Percentiles rank a stretch among this genome's conserved stretches.
Evolutionary conservation across 139 green algal species (phyloP).

Genomic region (Edaphochlamys debaryana): DNA sequence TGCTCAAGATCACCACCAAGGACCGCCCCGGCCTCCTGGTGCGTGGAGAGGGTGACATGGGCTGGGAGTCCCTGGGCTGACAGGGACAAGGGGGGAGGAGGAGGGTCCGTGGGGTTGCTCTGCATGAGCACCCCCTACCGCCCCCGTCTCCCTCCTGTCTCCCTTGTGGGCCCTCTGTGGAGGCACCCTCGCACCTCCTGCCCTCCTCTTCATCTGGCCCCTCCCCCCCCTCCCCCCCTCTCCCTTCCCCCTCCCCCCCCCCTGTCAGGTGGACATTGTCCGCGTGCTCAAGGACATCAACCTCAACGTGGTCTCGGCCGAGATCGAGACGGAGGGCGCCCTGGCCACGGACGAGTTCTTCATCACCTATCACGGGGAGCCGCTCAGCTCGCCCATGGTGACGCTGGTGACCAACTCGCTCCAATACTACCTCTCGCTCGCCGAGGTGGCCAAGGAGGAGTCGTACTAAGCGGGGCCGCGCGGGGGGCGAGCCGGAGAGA

Average conservation of each 20-base stretch:
- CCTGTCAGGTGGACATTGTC: slow-evolving; percentile 44
- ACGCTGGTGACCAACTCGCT: slow-evolving; percentile 90
- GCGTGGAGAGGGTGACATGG: not conserved
- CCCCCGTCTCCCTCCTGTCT: not conserved
- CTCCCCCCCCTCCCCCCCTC: too few species aligned
- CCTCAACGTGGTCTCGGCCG: slow-evolving; percentile 94
- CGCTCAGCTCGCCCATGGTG: slow-evolving; percentile 86
- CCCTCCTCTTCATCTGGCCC: too few species aligned
- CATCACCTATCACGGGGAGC: slow-evolving; percentile 93
- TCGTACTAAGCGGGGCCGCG: slow-evolving; percentile 86
- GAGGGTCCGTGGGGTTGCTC: too few species aligned
- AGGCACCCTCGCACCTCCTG: too few species aligned
- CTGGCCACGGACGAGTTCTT: slow-evolving; percentile 88
- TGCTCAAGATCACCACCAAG: slow-evolving; percentile 65
- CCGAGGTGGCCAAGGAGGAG: slow-evolving; percentile 91
- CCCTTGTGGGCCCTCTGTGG: too few species aligned
- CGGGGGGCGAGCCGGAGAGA: too few species aligned
- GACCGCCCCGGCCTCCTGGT: slow-evolving; percentile 77
- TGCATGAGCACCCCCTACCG: too few species aligned
- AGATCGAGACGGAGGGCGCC: slow-evolving; percentile 83
- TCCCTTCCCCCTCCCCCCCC: too few species aligned
- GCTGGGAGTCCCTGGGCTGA: too few species aligned
- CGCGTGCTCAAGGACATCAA: slow-evolving; percentile 92
- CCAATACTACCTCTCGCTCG: slow-evolving; percentile 91
- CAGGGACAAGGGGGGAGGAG: too few species aligned